These are phyloP conservation scores for Teratosphaeria destructans DNA, from an alignment of 2,329 filamentous ascomycete genomes.

Conservation along the genomic window DNA sequence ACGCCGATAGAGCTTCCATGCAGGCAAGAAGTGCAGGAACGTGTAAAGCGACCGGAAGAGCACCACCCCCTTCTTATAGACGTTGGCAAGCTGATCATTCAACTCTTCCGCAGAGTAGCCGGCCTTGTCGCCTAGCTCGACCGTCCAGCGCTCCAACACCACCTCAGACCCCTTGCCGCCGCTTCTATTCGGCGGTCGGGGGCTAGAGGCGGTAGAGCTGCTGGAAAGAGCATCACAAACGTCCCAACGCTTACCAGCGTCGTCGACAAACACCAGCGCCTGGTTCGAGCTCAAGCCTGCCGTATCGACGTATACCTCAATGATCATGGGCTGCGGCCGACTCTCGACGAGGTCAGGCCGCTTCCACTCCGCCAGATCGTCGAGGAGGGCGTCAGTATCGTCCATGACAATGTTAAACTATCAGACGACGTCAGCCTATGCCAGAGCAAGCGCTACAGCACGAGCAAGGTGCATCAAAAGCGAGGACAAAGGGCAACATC, in stretches of 20 bases:
- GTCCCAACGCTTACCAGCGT: conserved; percentile 85
- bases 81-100: conserved; percentile 59
- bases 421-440: conserved; percentile 1
- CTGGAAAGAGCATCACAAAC: conserved; percentile 68
- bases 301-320: conserved; percentile 67
- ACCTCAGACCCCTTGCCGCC: conserved; percentile 52
- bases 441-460: not conserved
- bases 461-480: not conserved
- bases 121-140: conserved; percentile 61
- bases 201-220: conserved; percentile 37
- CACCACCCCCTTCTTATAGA: conserved; percentile 96
- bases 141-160: conserved; percentile 80
- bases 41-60: conserved; percentile 84
- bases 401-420: conserved; percentile 94
- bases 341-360: conserved; percentile 65
- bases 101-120: conserved; percentile 46
- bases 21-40: conserved; percentile 69
- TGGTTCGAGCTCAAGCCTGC: conserved; percentile 69
- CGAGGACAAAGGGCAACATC: not conserved
- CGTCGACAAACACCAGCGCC: conserved; percentile 77
- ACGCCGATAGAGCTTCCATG: conserved; percentile 73
- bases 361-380: conserved; percentile 75
- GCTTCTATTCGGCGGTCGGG: conserved; percentile 36
- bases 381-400: conserved; percentile 77
- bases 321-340: conserved; percentile 70